Conservation (phyloP, 371 early-diverging fungal genomes). For the Circinella umbellata region DNA sequence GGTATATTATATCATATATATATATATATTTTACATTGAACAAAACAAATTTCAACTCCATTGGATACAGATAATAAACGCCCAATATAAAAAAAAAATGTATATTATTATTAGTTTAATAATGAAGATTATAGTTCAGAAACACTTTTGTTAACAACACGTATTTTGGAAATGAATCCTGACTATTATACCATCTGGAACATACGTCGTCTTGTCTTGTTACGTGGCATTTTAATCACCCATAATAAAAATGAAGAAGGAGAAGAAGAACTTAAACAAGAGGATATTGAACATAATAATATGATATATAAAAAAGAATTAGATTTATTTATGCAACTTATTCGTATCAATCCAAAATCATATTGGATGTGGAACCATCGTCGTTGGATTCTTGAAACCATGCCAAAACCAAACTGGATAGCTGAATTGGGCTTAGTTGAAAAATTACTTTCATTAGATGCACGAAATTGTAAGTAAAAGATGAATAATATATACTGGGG, state of each 20-base stretch:
- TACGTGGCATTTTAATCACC: constrained; percentile 37
- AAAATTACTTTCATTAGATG: constrained; percentile 83
- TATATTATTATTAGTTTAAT: constrained; percentile 16
- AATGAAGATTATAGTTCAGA: constrained; percentile 48
- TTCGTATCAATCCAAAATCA: constrained; percentile 80
- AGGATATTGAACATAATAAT: constrained; percentile 25
- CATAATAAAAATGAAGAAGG: background rate
- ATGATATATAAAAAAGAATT: constrained; percentile 61
- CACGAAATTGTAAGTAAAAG: constrained; percentile 84
- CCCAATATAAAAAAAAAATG: too few relatives aligned
- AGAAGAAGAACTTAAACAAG: background rate
- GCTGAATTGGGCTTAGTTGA: constrained; percentile 77
- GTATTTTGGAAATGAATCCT: constrained; percentile 78
- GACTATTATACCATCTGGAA: constrained; percentile 95
- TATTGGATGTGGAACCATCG: constrained; percentile 98
- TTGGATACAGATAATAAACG: background rate
- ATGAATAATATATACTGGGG: too few relatives aligned
- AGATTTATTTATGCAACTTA: constrained; percentile 64
- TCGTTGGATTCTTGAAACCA: constrained; percentile 80
- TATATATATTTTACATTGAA: background rate
- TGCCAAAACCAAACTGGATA: constrained; percentile 81
- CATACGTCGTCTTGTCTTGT: constrained; percentile 72
- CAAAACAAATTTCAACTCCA: background rate
- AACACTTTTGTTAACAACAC: constrained; percentile 69
- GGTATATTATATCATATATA: constrained; percentile 26